Conservation (phyloP, 768 basidiomycete species). For the Phylloporus rhodoxanthus region DNA sequence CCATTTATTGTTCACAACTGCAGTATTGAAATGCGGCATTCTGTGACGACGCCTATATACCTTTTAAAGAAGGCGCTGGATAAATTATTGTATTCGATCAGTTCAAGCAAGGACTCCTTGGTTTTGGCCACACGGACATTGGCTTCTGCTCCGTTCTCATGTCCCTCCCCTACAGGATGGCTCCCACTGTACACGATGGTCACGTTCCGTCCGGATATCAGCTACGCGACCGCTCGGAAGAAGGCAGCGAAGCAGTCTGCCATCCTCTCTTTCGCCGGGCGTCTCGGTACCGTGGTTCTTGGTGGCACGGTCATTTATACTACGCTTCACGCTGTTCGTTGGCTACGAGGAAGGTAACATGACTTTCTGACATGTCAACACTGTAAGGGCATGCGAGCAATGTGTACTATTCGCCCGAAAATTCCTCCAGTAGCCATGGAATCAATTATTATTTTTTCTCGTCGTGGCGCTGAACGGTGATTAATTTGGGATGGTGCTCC, state of each 20-base stretch:
- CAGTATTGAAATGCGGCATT: conserved; percentile 93
- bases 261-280: conserved; percentile 48
- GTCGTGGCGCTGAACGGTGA: conserved; percentile 28
- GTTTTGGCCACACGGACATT: conserved; percentile 42
- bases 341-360: conserved; percentile 20
- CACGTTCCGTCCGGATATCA: conserved; percentile 93
- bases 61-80: conserved; percentile 76
- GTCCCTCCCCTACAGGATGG: conserved; percentile 68
- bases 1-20: conserved; percentile 20
- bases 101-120: conserved; percentile 43
- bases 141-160: conserved; percentile 52
- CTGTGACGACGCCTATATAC: conserved; percentile 78
- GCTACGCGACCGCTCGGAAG: conserved; percentile 74
- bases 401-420: conserved; percentile 15
- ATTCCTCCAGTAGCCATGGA: conserved; percentile 23
- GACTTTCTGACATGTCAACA: conserved; percentile 19
- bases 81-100: conserved; percentile 62
- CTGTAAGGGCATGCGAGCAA: conserved; percentile 28
- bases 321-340: conserved; percentile 14
- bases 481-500: conserved; percentile 29
- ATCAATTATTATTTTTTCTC: conserved; percentile 18
- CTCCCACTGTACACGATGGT: conserved; percentile 95
- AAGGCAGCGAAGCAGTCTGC: conserved; percentile 65
- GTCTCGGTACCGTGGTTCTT: conserved; percentile 42
- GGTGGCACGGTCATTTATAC: conserved; percentile 40